Evolutionary conservation across 257 asterid genomes (phyloP), one percentile per base, ranked within the genome.

Genomic region (Nicotiana tomentosiformis): DNA sequence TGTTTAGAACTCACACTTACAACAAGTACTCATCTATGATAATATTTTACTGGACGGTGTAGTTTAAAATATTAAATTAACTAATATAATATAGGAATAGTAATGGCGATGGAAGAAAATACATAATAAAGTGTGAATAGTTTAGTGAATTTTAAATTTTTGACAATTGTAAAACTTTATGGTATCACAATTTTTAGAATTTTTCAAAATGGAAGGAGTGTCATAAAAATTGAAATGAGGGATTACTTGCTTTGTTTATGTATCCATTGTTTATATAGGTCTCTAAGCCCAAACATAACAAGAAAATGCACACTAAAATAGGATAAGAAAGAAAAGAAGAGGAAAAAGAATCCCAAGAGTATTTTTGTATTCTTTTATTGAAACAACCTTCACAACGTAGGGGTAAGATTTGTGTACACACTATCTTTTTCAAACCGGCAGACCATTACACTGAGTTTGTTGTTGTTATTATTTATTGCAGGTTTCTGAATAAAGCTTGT

Each of bases 401-500:
- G 51, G 0, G 10, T 39, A 39, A 7, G 10, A 39, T 7, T 0
- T 7, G 10, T 0, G 2, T 39, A 39, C 46, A 6, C 49, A 39
- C 7, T 39, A 3, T 0, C 5, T 32, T 32, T 32, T 0, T 0
- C 4, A 32, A 1, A 29, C 30, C 30, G 0, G 3, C 35, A 32
- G 12, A 43, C 4, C 51, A 43, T 43, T 43, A 43, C 11, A 43
- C 11, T 43, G 3, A 2, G 12, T 43, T 43, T 43, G 2, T 2
- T 9, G 3, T 43, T 2, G 51, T 43, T 8, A 9, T 43, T 43
- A 3, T 9, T 43, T 65, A 55, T n/a, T 83, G 88, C 91, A 93
- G 99, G 85, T 93, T 91, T 74, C 87, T 96, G 46, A 93, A 91
- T 88, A 96, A 90, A 85, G 98, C 98, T 35, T 84, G 95, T 65